These are phyloP conservation scores for Acanthamoeba pearcei DNA, from an alignment of 208 protist species.

Conservation along the genomic window DNA sequence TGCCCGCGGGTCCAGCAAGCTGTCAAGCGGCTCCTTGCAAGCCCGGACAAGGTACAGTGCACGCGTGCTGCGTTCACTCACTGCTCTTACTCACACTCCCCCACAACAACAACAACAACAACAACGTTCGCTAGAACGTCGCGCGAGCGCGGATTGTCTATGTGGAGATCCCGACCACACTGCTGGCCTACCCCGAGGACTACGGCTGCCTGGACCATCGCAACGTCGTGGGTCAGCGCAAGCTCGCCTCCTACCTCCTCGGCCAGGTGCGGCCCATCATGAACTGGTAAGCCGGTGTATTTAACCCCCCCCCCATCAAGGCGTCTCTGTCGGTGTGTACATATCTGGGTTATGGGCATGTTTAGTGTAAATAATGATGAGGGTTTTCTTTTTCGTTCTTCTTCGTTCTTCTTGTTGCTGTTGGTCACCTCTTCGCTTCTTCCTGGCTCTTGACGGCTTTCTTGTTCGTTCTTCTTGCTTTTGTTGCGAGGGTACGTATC, in stretches of 20 bases:
- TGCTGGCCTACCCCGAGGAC: conserved; percentile 31
- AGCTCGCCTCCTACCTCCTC: conserved; percentile 43
- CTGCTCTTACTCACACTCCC: neutral
- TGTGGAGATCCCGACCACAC: conserved; percentile 69
- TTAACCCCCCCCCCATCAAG: too few relatives aligned
- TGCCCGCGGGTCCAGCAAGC: conserved; percentile 38
- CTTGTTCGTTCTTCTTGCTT: too few relatives aligned
- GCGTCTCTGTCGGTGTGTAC: neutral
- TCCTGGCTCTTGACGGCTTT: too few relatives aligned
- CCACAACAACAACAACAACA: neutral
- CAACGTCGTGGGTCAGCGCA: conserved; percentile 65
- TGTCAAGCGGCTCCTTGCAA: neutral
- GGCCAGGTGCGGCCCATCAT: neutral
- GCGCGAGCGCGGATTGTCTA: neutral
- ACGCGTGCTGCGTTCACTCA: neutral
- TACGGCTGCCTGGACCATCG: conserved; percentile 71
- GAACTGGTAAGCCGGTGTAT: neutral
- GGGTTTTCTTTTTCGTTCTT: too few relatives aligned
- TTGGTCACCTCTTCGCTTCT: too few relatives aligned
- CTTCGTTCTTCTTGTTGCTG: too few relatives aligned
- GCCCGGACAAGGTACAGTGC: neutral
- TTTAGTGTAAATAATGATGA: neutral
- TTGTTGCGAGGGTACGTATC: too few relatives aligned
- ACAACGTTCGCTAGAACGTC: neutral
- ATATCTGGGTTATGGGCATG: neutral